Conservation (phyloP, 1,284 basidiomycete genomes). For the Puccinia triticina region DNA sequence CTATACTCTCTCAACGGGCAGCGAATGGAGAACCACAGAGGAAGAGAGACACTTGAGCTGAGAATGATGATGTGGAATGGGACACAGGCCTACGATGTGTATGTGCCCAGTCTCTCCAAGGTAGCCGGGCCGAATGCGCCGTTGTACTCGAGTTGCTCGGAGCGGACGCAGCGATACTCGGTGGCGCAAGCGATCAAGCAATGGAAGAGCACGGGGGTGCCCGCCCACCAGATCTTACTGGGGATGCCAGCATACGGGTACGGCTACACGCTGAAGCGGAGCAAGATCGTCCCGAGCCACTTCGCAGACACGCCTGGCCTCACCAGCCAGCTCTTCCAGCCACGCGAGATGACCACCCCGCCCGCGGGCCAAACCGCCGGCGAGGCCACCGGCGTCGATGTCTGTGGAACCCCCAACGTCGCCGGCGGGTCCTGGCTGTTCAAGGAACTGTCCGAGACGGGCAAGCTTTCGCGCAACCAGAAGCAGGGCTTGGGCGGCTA, state of each 20-base stretch:
- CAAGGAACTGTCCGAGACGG: constrained; percentile 26
- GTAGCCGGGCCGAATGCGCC: constrained; percentile 45
- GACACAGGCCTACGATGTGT: constrained; percentile 42
- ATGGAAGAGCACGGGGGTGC: constrained; percentile 37
- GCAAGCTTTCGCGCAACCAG: constrained; percentile 43
- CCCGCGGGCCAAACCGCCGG: constrained; percentile 28
- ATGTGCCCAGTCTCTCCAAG: constrained; percentile 21
- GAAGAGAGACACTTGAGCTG: no score
- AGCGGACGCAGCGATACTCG: constrained; percentile 26
- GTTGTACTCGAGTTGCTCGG: constrained; percentile 38
- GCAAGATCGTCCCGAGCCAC: constrained; percentile 10
- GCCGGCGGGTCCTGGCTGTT: constrained; percentile 47
- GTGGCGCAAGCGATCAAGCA: constrained; percentile 42
- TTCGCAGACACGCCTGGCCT: constrained; percentile 19
- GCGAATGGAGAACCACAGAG: no score
- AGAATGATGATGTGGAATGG: neutral
- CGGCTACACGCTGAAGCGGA: constrained; percentile 9
- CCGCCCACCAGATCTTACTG: constrained; percentile 26
- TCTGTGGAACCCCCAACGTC: constrained; percentile 19
- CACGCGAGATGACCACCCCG: neutral
- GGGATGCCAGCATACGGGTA: constrained; percentile 49
- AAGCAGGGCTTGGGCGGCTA: constrained; percentile 38
- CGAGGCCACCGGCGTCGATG: neutral
- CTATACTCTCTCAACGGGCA: no score
- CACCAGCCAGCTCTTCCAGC: constrained; percentile 32